Conservation (phyloP, 257 asterid genomes). For the Scutellaria baicalensis region DNA sequence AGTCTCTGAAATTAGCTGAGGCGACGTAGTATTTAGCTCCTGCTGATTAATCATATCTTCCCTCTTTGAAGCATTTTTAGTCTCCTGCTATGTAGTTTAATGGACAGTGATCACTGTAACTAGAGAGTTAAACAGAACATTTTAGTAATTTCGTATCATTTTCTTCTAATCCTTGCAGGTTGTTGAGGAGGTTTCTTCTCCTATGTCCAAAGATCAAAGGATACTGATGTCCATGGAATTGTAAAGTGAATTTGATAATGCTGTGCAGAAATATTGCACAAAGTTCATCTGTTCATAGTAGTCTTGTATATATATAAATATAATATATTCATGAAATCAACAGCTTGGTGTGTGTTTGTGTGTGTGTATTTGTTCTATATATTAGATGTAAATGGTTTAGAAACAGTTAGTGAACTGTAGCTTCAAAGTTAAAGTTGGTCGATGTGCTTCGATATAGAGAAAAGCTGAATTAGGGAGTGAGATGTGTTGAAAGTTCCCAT, state of each 20-base stretch:
- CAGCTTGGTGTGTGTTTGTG: conserved; percentile 1
- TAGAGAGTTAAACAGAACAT: not conserved
- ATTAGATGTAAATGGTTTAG: conserved; percentile 21
- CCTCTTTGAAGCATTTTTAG: not conserved
- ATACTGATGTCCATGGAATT: conserved; percentile 67
- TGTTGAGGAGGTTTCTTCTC: conserved; percentile 45
- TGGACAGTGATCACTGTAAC: not conserved
- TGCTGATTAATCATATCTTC: too few species aligned
- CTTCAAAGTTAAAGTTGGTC: conserved; percentile 8
- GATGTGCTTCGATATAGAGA: not conserved
- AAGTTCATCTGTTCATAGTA: not conserved
- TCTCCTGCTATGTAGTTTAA: not conserved
- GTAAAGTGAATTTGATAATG: conserved; percentile 14
- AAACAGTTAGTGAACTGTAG: conserved; percentile 2
- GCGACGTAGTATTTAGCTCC: not conserved
- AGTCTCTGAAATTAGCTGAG: not conserved
- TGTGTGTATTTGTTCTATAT: conserved; percentile 9
- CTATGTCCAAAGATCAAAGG: conserved; percentile 36
- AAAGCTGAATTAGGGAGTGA: conserved; percentile 2
- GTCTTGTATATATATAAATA: not conserved
- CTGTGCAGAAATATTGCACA: not conserved
- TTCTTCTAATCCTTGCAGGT: conserved; percentile 34
- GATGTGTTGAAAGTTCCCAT: not conserved
- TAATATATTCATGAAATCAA: conserved; percentile 14
- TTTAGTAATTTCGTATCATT: not conserved